These are phyloP conservation scores for Annona cherimola DNA, from an alignment of 164 flowering plant species.

Conservation along the genomic window DNA sequence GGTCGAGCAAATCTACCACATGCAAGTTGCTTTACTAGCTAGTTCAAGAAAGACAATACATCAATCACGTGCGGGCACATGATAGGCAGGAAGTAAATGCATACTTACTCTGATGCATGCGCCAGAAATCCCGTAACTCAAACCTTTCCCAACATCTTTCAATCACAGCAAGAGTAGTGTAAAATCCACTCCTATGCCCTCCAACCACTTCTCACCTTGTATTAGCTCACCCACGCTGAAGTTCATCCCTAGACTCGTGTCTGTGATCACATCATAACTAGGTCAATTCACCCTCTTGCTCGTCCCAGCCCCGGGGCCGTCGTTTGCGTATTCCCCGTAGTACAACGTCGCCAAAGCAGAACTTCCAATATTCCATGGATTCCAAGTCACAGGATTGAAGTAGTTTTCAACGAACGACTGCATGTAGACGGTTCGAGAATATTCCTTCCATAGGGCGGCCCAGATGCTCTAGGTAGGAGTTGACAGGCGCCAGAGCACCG, in stretches of 20 bases:
- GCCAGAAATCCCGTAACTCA: no score
- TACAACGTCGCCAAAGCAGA: conserved; percentile 36
- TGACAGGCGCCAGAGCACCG: conserved; percentile 32
- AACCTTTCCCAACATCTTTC: no score
- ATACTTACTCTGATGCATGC: no score
- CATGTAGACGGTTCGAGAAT: conserved; percentile 41
- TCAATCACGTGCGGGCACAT: no score
- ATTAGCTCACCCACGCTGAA: conserved; percentile 38
- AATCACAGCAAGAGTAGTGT: no score
- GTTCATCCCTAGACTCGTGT: conserved; percentile 24
- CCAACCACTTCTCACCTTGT: conserved; percentile 37
- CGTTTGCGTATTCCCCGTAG: conserved; percentile 41
- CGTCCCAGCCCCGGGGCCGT: conserved; percentile 35
- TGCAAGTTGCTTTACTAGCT: no score
- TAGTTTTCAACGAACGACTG: conserved; percentile 32
- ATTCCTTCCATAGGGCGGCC: conserved; percentile 52
- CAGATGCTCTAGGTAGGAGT: conserved; percentile 26
- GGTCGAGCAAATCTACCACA: no score
- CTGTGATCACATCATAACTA: conserved; percentile 34
- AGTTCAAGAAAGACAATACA: no score
- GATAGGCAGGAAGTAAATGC: no score
- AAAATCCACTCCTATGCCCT: conserved; percentile 30
- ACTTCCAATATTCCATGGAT: conserved; percentile 30
- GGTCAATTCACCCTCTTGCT: conserved; percentile 36
- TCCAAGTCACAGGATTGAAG: conserved; percentile 34